Conservation (phyloP, 140 eudicot genomes). For the Ambrosia hybrid region DNA sequence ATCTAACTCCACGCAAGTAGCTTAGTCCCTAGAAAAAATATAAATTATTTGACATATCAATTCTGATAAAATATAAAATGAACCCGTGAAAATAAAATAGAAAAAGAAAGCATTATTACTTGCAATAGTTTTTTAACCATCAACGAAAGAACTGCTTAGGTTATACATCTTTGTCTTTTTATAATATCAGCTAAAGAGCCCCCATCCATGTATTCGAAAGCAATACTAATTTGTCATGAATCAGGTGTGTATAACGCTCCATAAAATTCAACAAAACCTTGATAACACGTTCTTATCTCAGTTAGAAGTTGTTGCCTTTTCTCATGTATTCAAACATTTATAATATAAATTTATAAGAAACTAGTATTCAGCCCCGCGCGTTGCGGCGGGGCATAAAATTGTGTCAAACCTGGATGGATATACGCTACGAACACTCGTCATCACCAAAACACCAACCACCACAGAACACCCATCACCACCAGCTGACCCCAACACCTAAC, state of each 20-base stretch:
- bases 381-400: too few species aligned
- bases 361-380: too few species aligned
- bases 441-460: too few species aligned
- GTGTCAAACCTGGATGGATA: too few species aligned
- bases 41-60: background rate
- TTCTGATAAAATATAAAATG: background rate
- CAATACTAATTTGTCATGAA: constrained; percentile 96
- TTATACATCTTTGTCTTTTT: constrained; percentile 38
- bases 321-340: constrained; percentile 42
- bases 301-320: constrained; percentile 95
- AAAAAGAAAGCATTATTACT: constrained; percentile 33
- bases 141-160: constrained; percentile 76
- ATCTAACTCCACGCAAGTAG: constrained; percentile 92
- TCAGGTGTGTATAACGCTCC: constrained; percentile 96
- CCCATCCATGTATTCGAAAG: constrained; percentile 96
- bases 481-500: too few species aligned
- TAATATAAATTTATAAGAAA: background rate
- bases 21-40: constrained; percentile 58
- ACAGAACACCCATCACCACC: too few species aligned
- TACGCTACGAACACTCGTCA: too few species aligned
- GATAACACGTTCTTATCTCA: constrained; percentile 79
- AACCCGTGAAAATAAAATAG: background rate
- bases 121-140: constrained; percentile 83
- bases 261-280: constrained; percentile 93
- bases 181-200: constrained; percentile 90